Conservation (phyloP, 2,329 filamentous ascomycete genomes). For the Nemania sp. region DNA sequence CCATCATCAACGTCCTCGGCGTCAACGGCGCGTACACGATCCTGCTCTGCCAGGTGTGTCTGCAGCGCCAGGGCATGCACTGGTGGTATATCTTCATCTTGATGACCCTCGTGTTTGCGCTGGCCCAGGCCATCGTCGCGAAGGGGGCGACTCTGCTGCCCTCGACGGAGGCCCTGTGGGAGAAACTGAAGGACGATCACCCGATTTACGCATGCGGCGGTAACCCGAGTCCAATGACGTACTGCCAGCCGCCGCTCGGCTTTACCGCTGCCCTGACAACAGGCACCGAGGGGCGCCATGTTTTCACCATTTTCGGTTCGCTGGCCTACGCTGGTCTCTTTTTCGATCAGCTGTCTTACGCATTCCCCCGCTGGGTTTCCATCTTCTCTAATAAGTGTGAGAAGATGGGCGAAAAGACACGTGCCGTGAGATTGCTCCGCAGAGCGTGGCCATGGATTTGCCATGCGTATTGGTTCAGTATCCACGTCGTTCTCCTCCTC, state of each 20-base stretch:
- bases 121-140: not conserved
- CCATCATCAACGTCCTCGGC: not conserved
- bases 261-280: not conserved
- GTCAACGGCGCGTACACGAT: not conserved
- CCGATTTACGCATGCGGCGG: not conserved
- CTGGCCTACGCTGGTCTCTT: not conserved
- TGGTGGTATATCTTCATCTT: not conserved
- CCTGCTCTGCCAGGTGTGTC: not conserved
- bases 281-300: not conserved
- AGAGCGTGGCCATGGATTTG: not conserved
- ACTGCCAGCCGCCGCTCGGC: not conserved
- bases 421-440: not conserved
- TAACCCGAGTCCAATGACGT: not conserved
- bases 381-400: not conserved
- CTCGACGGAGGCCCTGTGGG: not conserved
- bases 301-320: not conserved
- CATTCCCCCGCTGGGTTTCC: not conserved
- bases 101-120: not conserved
- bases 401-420: not conserved
- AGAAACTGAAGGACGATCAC: not conserved
- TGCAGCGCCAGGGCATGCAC: not conserved
- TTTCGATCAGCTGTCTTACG: not conserved
- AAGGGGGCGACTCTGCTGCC: not conserved
- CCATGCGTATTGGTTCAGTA: not conserved
- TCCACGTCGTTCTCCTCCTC: not conserved